Base-by-base conservation (phyloP, 768 basidiomycete genomes). In the Coprinopsis marcescibilis region DNA sequence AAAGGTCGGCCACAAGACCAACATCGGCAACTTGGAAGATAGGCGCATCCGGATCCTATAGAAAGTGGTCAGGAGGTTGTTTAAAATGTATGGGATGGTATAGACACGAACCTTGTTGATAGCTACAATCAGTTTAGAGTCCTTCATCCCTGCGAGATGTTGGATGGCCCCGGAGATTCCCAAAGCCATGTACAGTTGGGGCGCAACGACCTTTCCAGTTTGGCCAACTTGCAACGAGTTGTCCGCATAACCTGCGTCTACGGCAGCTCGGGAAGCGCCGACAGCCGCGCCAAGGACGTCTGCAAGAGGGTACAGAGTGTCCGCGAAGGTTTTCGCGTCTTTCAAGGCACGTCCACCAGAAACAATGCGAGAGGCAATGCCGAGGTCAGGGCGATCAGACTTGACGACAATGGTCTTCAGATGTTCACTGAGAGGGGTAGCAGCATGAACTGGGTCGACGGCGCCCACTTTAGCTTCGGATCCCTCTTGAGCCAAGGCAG, bases 111-210 rank as follows among this genome's bases (percentile, higher is more conserved):
- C 93, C 80, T 99, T 99, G 73, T 99, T 99, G 52, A 99, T 77
- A 3, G 96, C 96, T 25, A 96, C 95, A 51, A 99, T 99, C 53
- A 97, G 73, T 70, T 98, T 99, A 10, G 90, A 93, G 59, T 97
- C 96, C 64, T 99, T 99, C 96, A 98, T 99, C 7, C 96, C 96
- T 17, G 96, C 96, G 45, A 98, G 72, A 70, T 99, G 96, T 68
- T 99, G 96, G 57, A 98, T 99, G 12, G 96, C 96, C 14, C 96
- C 96, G 7, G 93, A 96, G 56, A 99, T 98, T 42, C 96, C 96
- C 40, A 98, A 66, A 3, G 96, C 96, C 66, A 98, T 78, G 67
- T 99, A 99, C 44, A 99, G 70, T 61, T 95, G 89, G 0, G 96
- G 95, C 2, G 96, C 95, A 34, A 98, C 94, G 27, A 99, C 88